Conservation (phyloP, 192 early-diverging fungal species). For the Lunasporangiospora selenospora region DNA sequence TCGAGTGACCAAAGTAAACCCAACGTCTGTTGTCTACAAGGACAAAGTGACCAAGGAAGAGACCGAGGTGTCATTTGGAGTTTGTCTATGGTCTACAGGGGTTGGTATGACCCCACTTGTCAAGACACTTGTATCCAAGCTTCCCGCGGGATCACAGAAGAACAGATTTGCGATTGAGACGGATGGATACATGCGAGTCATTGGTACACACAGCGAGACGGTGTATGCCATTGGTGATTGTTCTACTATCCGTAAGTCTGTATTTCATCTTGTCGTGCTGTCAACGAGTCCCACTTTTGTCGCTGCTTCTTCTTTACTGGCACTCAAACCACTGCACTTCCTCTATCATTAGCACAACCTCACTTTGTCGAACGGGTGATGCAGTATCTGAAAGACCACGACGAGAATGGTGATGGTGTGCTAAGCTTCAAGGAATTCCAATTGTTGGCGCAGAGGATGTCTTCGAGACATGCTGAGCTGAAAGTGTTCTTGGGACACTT, state of each 20-base stretch:
- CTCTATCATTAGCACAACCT: constrained; percentile 55
- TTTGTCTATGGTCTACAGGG: constrained; percentile 64
- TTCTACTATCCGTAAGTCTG: constrained; percentile 60
- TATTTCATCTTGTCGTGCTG: background rate
- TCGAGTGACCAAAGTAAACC: constrained; percentile 64
- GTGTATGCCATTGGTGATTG: constrained; percentile 81
- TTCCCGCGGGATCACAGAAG: constrained; percentile 51
- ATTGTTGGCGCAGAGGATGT: constrained; percentile 45
- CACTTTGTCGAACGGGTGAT: constrained; percentile 56
- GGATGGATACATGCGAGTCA: constrained; percentile 61
- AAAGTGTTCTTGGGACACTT: constrained; percentile 58
- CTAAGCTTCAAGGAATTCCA: constrained; percentile 62
- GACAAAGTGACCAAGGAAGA: constrained; percentile 49
- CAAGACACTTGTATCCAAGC: constrained; percentile 53
- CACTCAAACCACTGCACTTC: background rate
- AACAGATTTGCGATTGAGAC: constrained; percentile 68
- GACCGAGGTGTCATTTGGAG: constrained; percentile 50
- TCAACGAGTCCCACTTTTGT: background rate
- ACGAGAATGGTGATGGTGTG: constrained; percentile 52
- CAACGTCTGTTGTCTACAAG: constrained; percentile 60
- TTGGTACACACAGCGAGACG: constrained; percentile 57
- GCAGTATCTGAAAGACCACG: constrained; percentile 54
- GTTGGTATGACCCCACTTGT: constrained; percentile 68
- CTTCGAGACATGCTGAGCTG: constrained; percentile 57
- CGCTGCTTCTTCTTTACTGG: too few relatives aligned